A percentile compares a stretch with the other conserved stretches of the same genome.
These are phyloP conservation scores for Aspergillus sp. DNA, from an alignment of 2,329 filamentous ascomycete genomes.

Conservation along the genomic window DNA sequence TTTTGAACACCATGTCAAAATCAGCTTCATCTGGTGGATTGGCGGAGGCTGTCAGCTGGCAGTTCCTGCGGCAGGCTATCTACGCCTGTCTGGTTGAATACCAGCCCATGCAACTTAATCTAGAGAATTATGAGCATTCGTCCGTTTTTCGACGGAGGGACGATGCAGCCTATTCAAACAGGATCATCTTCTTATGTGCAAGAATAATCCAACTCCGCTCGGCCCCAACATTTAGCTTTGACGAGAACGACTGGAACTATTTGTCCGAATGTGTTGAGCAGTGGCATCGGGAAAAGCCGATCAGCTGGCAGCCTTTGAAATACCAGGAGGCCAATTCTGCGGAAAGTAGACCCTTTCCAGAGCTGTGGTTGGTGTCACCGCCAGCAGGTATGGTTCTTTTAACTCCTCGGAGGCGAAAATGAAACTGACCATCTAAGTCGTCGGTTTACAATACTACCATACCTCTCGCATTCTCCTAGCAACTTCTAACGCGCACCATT, in stretches of 20 bases:
- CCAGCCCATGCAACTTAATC: conserved; percentile 37
- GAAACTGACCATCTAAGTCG: conserved; percentile 21
- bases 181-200: conserved; percentile 41
- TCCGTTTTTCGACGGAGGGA: conserved; percentile 38
- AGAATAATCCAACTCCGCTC: conserved; percentile 35
- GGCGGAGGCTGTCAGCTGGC: conserved; percentile 44
- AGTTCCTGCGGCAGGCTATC: conserved; percentile 43
- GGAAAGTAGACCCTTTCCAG: conserved; percentile 31
- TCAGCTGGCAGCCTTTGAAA: conserved; percentile 34
- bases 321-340: conserved; percentile 27
- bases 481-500: conserved; percentile 25
- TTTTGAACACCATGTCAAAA: conserved; percentile 40
- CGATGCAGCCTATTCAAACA: conserved; percentile 40
- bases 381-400: conserved; percentile 29
- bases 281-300: conserved; percentile 31
- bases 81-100: conserved; percentile 40
- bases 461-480: conserved; percentile 32
- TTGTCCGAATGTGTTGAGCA: conserved; percentile 27
- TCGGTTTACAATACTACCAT: conserved; percentile 42
- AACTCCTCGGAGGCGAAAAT: neutral
- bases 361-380: conserved; percentile 38
- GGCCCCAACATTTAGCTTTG: conserved; percentile 20
- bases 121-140: conserved; percentile 41
- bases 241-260: conserved; percentile 24
- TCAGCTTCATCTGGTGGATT: conserved; percentile 42